These are phyloP conservation scores for Leccinum longicurvipes DNA, from an alignment of 768 basidiomycete species.

Conservation along the genomic window DNA sequence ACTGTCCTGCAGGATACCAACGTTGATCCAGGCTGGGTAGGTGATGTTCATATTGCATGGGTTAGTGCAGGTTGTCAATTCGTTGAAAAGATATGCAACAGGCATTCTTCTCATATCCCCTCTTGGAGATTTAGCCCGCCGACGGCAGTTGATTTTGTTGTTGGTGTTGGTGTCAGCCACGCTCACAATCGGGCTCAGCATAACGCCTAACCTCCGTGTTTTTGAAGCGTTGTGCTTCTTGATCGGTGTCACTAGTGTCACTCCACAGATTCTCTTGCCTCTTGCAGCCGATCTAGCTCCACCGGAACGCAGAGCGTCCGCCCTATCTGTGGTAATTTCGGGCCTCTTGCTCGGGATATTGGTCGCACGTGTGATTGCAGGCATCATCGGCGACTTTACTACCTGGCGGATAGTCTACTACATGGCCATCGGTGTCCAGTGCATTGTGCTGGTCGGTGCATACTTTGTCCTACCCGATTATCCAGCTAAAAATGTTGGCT, in stretches of 20 bases:
- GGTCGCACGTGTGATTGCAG: slow-evolving; percentile 70
- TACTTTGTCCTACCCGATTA: slow-evolving; percentile 79
- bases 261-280: slow-evolving; percentile 73
- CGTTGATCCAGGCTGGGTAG: slow-evolving; percentile 67
- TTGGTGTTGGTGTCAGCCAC: slow-evolving; percentile 51
- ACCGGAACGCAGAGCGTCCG: slow-evolving; percentile 64
- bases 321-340: slow-evolving; percentile 71
- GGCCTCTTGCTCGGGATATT: slow-evolving; percentile 71
- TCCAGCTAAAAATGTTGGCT: slow-evolving; percentile 63
- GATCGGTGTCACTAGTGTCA: slow-evolving; percentile 67
- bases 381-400: slow-evolving; percentile 68
- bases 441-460: slow-evolving; percentile 50
- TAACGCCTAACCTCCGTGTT: slow-evolving; percentile 54
- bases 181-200: slow-evolving; percentile 68
- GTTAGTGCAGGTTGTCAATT: neutral
- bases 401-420: slow-evolving; percentile 78
- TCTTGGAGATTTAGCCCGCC: slow-evolving; percentile 76
- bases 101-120: slow-evolving; percentile 78
- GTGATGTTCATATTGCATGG: slow-evolving; percentile 1
- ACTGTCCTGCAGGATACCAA: slow-evolving; percentile 48
- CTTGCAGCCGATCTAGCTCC: slow-evolving; percentile 81
- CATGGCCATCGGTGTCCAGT: slow-evolving; percentile 71
- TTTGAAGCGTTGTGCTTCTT: slow-evolving; percentile 72
- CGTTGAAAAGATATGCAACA: slow-evolving; percentile 53
- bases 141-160: slow-evolving; percentile 65